Conservation (phyloP, 805 yeast species). For the Clavispora carvajalis region DNA sequence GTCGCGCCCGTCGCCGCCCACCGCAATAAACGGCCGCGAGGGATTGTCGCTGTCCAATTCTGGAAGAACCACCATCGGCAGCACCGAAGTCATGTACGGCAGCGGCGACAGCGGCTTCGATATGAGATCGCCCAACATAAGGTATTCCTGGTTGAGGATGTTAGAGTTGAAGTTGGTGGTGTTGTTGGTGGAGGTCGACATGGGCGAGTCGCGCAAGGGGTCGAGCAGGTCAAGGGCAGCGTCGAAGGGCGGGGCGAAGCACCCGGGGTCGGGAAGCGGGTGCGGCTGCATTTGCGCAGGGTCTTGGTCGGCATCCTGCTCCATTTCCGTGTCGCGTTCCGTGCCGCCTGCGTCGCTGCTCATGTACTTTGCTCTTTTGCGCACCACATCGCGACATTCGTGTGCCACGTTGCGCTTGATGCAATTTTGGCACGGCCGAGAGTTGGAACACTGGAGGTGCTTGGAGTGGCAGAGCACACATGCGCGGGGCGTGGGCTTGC, state of each 20-base stretch:
- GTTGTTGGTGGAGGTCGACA: constrained; percentile 6
- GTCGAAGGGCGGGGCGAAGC: background rate
- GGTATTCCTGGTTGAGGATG: constrained; percentile 47
- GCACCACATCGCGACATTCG: constrained; percentile 52
- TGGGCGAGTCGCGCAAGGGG: background rate
- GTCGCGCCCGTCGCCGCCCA: constrained; percentile 21
- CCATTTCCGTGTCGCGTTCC: too few relatives aligned
- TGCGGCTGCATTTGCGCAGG: background rate
- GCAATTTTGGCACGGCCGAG: constrained; percentile 71
- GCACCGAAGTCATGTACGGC: constrained; percentile 23
- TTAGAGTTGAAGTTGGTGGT: constrained; percentile 33
- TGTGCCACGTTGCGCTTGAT: constrained; percentile 52
- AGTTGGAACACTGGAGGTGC: constrained; percentile 67
- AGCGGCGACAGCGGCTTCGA: constrained; percentile 38
- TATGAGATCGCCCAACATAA: constrained; percentile 46
- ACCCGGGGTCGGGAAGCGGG: background rate
- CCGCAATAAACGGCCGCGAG: constrained; percentile 39
- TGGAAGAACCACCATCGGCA: constrained; percentile 6
- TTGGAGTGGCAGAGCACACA: constrained; percentile 69
- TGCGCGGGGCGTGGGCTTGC: constrained; percentile 65
- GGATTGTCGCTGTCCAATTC: constrained; percentile 16
- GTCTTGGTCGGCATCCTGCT: background rate
- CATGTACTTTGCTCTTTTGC: constrained; percentile 46
- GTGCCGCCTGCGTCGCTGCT: background rate
- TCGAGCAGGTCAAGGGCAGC: background rate